Base-by-base conservation (phyloP, 768 basidiomycete genomes). In the Bullera alba region DNA sequence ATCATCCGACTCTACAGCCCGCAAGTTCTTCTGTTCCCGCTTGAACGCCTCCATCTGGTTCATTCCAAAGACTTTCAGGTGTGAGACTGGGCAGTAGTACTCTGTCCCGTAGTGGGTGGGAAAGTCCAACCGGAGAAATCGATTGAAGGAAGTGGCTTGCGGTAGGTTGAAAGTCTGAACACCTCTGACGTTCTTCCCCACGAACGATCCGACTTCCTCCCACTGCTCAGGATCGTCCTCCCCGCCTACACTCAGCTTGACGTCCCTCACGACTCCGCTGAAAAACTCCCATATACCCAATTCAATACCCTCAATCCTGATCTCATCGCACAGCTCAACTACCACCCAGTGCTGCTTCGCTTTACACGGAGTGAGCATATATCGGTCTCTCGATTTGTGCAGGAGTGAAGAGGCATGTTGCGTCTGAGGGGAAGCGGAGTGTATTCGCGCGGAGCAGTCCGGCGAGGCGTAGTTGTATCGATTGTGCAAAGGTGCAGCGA, bases 281-380 rank as follows among this genome's bases (percentile, higher is more conserved):
- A 96, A 99, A 76, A 96, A 97, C 75, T 99, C 93, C 67, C 87
- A 95, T 67, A 96, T 93, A 51, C 91, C 92, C 16, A 99, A 76
- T 69, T 96, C 91, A 38, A 97, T 83, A 0, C 90, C 93, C 69
- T 97, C 93, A 62, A 97, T 91, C 38, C 88, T 77, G 56, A 99
- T 90, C 70, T 97, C 95, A 58, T 97, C 93, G 75, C 95, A 99
- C 15, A 97, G 81, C 72, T 99, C 95, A 38, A 97, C 84, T 28
- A 95, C 83, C 28, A 97, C 85, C 73, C 83, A 96, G 27, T 80
- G 80, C 10, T 77, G 74, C 15, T 76, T 73, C 3, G 76, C 72
- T 26, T 78, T 76, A 65, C 95, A 99, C 0, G 92, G 93, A 48
- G 85, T 88, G 60, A 96, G 84, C 95, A 97, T 93, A 77, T 97